A percentile compares a stretch with the other conserved stretches of the same genome.
These are phyloP conservation scores for Mycosphaerelloides madeirae DNA, from an alignment of 2,329 filamentous ascomycete genomes.

Conservation along the genomic window DNA sequence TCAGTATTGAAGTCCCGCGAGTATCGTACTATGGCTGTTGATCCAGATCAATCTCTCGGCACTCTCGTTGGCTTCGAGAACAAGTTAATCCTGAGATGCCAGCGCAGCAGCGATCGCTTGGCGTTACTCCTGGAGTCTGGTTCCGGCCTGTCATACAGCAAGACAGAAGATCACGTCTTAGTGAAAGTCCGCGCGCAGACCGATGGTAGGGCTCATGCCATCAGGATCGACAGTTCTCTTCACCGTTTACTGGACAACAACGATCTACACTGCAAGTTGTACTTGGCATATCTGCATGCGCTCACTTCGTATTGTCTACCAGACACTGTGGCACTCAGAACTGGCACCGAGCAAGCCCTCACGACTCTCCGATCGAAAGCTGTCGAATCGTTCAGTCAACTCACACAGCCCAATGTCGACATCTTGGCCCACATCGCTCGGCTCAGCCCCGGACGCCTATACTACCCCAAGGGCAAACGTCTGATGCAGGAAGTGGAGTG, in stretches of 20 bases:
- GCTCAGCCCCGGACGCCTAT: constrained; percentile 35
- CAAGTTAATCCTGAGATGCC: constrained; percentile 49
- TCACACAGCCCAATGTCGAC: constrained; percentile 15
- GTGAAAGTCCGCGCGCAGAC: constrained; percentile 30
- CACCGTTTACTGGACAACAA: constrained; percentile 54
- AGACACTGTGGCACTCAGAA: constrained; percentile 55
- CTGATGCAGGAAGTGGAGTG: constrained; percentile 45
- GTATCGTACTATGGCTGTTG: constrained; percentile 27
- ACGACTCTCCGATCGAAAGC: constrained; percentile 19
- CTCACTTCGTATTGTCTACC: constrained; percentile 55
- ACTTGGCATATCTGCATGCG: constrained; percentile 53
- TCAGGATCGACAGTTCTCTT: constrained; percentile 52
- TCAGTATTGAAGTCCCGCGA: constrained; percentile 19
- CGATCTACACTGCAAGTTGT: constrained; percentile 34
- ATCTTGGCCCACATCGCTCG: constrained; percentile 27
- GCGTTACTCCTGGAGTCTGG: constrained; percentile 44
- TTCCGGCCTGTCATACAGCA: constrained; percentile 27
- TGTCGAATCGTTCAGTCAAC: constrained; percentile 20
- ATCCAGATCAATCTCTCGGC: constrained; percentile 55
- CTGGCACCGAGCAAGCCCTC: constrained; percentile 55
- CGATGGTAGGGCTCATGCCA: constrained; percentile 52
- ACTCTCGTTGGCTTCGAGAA: constrained; percentile 56
- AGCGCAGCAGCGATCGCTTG: constrained; percentile 39
- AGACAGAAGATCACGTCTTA: constrained; percentile 43
- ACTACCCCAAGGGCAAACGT: constrained; percentile 41